Conservation (phyloP, 2,329 filamentous ascomycete genomes). For the Colletotrichum viniferum region DNA sequence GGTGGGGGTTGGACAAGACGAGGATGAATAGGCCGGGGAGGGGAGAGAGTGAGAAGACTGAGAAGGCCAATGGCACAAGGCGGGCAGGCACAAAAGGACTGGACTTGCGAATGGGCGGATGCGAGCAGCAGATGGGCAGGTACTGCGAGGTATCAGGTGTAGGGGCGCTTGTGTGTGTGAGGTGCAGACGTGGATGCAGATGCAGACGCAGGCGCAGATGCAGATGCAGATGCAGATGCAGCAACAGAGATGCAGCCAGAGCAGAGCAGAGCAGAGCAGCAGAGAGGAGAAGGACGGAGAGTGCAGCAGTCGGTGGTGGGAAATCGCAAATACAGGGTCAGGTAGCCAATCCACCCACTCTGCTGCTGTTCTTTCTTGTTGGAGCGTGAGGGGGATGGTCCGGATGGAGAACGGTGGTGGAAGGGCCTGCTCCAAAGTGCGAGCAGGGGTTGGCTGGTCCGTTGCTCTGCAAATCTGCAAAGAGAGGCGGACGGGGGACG, state of each 20-base stretch:
- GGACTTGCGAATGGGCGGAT: background rate
- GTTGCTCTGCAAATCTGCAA: background rate
- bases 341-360: background rate
- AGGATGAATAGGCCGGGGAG: background rate
- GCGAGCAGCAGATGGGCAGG: background rate
- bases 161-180: background rate
- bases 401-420: background rate
- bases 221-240: constrained; percentile 2
- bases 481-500: background rate
- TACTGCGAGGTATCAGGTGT: background rate
- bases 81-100: background rate
- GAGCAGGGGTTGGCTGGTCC: background rate
- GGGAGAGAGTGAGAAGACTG: background rate
- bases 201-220: background rate
- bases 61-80: background rate
- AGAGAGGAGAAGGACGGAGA: background rate
- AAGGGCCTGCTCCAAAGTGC: background rate
- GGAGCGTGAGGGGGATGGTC: background rate
- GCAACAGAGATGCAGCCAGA: constrained; percentile 6
- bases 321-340: background rate
- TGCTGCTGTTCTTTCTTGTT: background rate
- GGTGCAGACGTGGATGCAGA: background rate
- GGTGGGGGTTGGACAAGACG: background rate
- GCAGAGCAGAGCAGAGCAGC: constrained; percentile 1
- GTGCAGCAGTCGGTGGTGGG: background rate